Evolutionary conservation across 106 monocot species (phyloP).

Genomic region (Apostasia shenzhenica): DNA sequence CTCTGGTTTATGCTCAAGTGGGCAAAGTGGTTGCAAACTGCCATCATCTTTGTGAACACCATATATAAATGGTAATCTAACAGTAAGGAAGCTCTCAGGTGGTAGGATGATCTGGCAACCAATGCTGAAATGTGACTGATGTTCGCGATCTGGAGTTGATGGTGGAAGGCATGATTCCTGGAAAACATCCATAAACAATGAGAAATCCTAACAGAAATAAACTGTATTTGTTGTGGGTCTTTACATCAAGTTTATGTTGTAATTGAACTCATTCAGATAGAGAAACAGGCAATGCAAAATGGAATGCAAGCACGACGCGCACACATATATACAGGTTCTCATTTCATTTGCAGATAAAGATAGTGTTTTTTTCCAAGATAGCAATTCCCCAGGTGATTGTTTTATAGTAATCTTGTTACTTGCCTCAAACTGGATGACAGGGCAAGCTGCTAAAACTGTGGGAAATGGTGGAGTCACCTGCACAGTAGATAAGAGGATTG

Average conservation of each 20-base stretch:
- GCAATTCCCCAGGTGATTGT: too few species aligned
- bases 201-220: not conserved
- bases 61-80: slow-evolving; percentile 90
- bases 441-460: slow-evolving; percentile 67
- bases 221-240: too few species aligned
- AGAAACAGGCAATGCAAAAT: too few species aligned
- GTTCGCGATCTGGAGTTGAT: slow-evolving; percentile 31
- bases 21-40: slow-evolving; percentile 53
- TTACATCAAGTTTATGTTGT: too few species aligned
- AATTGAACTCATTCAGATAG: too few species aligned
- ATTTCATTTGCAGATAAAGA: not conserved
- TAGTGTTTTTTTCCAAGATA: not conserved
- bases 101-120: slow-evolving; percentile 72
- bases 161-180: slow-evolving; percentile 71
- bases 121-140: slow-evolving; percentile 55
- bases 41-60: slow-evolving; percentile 55
- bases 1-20: slow-evolving; percentile 59
- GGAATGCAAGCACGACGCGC: too few species aligned
- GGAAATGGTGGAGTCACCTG: slow-evolving; percentile 95
- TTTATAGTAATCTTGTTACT: slow-evolving; percentile 12
- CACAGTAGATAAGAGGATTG: slow-evolving; percentile 6
- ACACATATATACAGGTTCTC: too few species aligned
- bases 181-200: slow-evolving; percentile 6
- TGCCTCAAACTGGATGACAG: slow-evolving; percentile 86
- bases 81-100: slow-evolving; percentile 80